A percentile compares a stretch with the other conserved stretches of the same genome.
Conservation (phyloP, 768 basidiomycete genomes). For the Panaeolus cyanescens region DNA sequence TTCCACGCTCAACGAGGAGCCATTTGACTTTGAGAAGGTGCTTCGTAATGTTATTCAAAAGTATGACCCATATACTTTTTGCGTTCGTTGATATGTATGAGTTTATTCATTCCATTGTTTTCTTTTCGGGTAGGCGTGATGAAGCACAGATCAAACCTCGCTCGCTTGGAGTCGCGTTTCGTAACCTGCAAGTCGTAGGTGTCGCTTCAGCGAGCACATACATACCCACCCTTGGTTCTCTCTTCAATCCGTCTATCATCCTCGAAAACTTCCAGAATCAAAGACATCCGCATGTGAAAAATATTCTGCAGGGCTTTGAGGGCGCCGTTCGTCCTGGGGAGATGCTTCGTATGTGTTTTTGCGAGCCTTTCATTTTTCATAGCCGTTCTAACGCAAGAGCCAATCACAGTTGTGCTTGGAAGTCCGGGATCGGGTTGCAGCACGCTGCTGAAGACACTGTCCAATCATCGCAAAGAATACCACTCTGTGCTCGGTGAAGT, state of each 20-base stretch:
- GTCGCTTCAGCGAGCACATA: slow-evolving; percentile 55
- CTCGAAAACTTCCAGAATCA: slow-evolving; percentile 41
- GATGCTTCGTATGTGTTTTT: slow-evolving; percentile 65
- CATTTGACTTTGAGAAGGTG: slow-evolving; percentile 39
- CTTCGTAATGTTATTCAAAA: slow-evolving; percentile 31
- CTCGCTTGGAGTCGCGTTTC: slow-evolving; percentile 62
- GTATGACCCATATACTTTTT: slow-evolving; percentile 23
- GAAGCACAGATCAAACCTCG: slow-evolving; percentile 52
- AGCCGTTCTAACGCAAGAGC: neutral
- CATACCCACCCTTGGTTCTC: slow-evolving; percentile 63
- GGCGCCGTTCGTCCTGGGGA: slow-evolving; percentile 70
- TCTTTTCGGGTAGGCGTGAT: slow-evolving; percentile 37
- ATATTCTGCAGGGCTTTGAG: slow-evolving; percentile 64
- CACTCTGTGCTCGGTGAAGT: slow-evolving; percentile 70
- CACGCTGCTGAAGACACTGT: slow-evolving; percentile 79
- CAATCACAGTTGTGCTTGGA: slow-evolving; percentile 73
- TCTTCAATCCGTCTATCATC: slow-evolving; percentile 54
- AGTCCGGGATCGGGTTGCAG: slow-evolving; percentile 85
- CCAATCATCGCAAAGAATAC: slow-evolving; percentile 74
- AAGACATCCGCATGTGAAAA: slow-evolving; percentile 63
- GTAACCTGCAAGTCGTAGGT: slow-evolving; percentile 60
- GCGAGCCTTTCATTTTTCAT: neutral
- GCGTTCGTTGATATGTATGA: slow-evolving; percentile 12
- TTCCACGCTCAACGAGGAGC: slow-evolving; percentile 22
- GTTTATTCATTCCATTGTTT: neutral